Evolutionary conservation across 116 monocot genomes (phyloP).

Genomic region (Cymodocea nodosa): DNA sequence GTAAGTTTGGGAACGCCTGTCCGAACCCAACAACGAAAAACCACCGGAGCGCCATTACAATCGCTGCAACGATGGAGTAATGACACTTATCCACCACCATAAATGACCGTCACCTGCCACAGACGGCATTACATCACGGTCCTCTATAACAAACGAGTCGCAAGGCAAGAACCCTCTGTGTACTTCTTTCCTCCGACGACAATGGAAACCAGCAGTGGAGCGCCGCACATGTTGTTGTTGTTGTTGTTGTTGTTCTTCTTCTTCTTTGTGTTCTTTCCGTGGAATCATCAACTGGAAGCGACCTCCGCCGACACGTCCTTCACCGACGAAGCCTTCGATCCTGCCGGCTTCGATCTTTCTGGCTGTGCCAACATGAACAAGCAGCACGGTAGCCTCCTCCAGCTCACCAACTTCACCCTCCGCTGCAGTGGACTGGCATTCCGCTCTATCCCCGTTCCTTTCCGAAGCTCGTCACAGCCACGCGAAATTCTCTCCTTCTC

Average conservation of each 20-base stretch:
- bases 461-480: constrained; percentile 4
- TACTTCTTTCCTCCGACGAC: not conserved
- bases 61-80: no score
- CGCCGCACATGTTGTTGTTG: not conserved
- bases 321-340: not conserved
- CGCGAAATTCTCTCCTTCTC: constrained; percentile 17
- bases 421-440: constrained; percentile 37
- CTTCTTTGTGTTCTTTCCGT: not conserved
- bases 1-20: no score
- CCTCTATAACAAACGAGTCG: no score
- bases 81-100: no score
- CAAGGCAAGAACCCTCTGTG: no score
- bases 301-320: not conserved
- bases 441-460: constrained; percentile 11
- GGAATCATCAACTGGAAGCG: not conserved
- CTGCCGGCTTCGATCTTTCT: constrained; percentile 16
- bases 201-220: not conserved
- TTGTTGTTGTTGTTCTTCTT: not conserved
- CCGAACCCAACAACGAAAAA: no score
- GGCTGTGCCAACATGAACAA: constrained; percentile 14
- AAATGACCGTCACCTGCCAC: no score
- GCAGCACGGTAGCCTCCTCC: constrained; percentile 21
- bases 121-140: no score
- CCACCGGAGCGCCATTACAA: no score
- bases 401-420: constrained; percentile 35